Base-by-base conservation (phyloP, 495 filamentous ascomycete genomes). In the Penicillium crystallinum region DNA sequence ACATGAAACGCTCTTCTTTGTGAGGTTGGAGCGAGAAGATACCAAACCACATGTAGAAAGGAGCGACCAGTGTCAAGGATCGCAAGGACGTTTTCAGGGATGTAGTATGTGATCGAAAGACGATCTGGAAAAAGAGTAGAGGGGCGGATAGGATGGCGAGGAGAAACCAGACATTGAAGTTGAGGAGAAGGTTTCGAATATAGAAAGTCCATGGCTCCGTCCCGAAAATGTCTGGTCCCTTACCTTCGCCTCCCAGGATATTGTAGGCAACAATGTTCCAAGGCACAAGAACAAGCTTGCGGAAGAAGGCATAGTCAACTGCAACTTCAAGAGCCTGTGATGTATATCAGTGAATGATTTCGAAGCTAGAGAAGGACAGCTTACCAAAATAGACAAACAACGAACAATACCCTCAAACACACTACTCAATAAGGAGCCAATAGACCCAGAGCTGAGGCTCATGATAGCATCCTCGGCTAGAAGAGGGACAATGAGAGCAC, bases 1-100 rank as follows among this genome's bases (percentile, higher is more conserved):
- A 97, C 91, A 99, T 97, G 74, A 99, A 99, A 7, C 95, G 78
- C 64, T 99, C 95, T 68, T 99, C 95, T 61, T 99, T 99, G 77
- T 99, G 95, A 17, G 93, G 85, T 63, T 97, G 93, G 9, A 85
- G 64, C 3, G 89, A 89, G 70, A 99, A 97, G 48, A 97, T 92
- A 6, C 67, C 81, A 21, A 97, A 80, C 95, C 95, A 99, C 66
- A 96, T 79, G 65, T 97, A 97, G 69, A 97, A 92, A 0, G 95
- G 92, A 1, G 83, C 69, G 42, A 88, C 72, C 59, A 92, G 85
- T 27, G 89, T 80, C 40, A 92, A 55, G n/a, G 83, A 88, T 23
- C 89, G 83, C 30, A 91, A 71, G 14, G 76, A 51, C 5, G 73
- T 77, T 57, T 80, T 63, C 27, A 67, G 68, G 14, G 70, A 73